Evolutionary conservation across 495 filamentous ascomycete species (phyloP), one percentile per base, ranked within the genome.

Genomic region (Aspergillus nanangensis): DNA sequence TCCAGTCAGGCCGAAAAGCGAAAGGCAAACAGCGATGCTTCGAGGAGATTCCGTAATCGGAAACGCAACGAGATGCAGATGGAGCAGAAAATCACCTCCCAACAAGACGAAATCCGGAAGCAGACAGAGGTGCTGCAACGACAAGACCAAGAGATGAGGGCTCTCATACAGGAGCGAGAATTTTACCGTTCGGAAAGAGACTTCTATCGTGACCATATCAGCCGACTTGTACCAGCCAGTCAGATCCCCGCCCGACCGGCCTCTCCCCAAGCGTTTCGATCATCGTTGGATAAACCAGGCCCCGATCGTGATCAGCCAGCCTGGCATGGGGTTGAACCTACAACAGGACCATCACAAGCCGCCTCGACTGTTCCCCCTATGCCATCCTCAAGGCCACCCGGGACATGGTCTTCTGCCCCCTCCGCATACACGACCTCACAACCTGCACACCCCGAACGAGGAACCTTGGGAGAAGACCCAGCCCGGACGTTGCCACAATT

Each of bases 11-110:
- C 94, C 51, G 88, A 95, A 69, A 97, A 96, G 66, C 76, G 88
- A 40, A 88, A 89, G 67, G 84, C 90, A 32, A 98, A 98, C 61
- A 95, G 94, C 40, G 88, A 88, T 35, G 93, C 93, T 7, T 96
- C 90, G 32, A 83, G 90, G 46, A 74, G 93, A 33, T 96, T 97
- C 56, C 83, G 93, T 44, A 82, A 87, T 58, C 78, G 92, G 41
- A 97, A 96, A 63, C 85, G 93, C 56, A 90, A 89, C 56, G 92
- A 96, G 64, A 76, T 79, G 53, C 84, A 90, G 56, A 81, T 84
- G 22, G 78, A 81, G 27, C 76, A 77, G 36, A 83, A 76, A 29
- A 58, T 72, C 10, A 52, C 44, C 0, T 80, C 83, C 22, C 72
- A 81, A 47, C 78, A 84, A 54, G 72, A 70, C 0, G 69, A 70